Evolutionary conservation across 2,329 filamentous ascomycete genomes (phyloP).

Genomic region (Torrubiellomyces zombiae): DNA sequence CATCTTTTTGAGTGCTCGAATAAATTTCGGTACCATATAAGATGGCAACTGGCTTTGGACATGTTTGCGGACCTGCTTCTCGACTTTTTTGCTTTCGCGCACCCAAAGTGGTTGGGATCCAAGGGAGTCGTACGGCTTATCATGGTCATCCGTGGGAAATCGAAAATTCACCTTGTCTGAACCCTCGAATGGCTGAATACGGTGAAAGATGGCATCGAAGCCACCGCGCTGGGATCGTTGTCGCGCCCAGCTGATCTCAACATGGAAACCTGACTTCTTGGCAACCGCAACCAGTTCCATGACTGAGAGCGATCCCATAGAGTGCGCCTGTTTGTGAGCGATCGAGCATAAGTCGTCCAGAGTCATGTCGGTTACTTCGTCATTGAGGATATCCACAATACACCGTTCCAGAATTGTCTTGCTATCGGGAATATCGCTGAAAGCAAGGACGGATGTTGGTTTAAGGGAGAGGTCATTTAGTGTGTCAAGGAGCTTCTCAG

Average conservation of each 20-base stretch:
- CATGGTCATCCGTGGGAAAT: constrained; percentile 5
- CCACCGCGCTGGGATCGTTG: constrained; percentile 11
- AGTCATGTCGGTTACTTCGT: background rate
- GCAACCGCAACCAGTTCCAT: constrained; percentile 8
- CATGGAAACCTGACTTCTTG: constrained; percentile 23
- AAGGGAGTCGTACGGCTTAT: background rate
- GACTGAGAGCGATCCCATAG: constrained; percentile 1
- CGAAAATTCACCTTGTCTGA: constrained; percentile 1
- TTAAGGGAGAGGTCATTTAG: background rate
- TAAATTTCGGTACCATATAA: constrained; percentile 3
- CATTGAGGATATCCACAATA: constrained; percentile 3
- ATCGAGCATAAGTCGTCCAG: background rate
- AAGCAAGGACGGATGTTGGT: background rate
- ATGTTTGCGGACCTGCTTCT: constrained; percentile 1
- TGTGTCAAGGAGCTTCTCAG: background rate
- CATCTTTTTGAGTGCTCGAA: constrained; percentile 4
- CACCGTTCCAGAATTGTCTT: constrained; percentile 12
- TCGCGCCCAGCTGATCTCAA: constrained; percentile 25
- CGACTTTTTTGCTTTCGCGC: constrained; percentile 2
- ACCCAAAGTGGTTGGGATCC: constrained; percentile 5
- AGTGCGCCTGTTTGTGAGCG: constrained; percentile 1
- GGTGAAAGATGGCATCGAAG: constrained; percentile 11
- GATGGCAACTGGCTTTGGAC: constrained; percentile 5
- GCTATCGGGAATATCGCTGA: constrained; percentile 7
- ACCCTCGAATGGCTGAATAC: constrained; percentile 14